Base-by-base conservation (phyloP, 1,284 basidiomycete genomes). In the Sanghuangporus weigelae region DNA sequence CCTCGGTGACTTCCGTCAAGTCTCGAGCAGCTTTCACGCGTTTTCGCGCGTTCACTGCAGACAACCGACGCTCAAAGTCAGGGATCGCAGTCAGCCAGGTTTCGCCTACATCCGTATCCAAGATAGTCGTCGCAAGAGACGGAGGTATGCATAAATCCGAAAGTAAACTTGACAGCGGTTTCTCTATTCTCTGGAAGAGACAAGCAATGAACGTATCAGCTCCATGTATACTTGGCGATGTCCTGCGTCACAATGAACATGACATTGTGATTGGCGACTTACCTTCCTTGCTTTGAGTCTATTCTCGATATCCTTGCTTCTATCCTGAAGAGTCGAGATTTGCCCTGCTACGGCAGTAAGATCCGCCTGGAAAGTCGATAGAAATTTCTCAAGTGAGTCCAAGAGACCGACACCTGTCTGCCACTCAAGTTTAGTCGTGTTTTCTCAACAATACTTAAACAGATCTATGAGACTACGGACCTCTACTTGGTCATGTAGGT, bases 291-390 rank as follows among this genome's bases (percentile, higher is more conserved):
- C 91, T 73, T 89, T 92, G 59, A 98, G 80, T 64, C 90, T 84
- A 65, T 84, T 85, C 68, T 98, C 96, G 56, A 99, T 96, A 55
- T 90, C 88, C 67, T 92, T 90, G 71, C 93, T 96, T 44, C 93
- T 84, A 66, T 86, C 83, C 73, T 99, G 96, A 26, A 99, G 81
- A 68, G 96, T 92, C 0, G 93, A 90, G 72, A 99, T 97, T 72
- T 99, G 96, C 0, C 93, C 92, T 2, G 96, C 98, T 4, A 98
- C 95, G 1, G 90, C 87, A 3, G 92, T 91, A 5, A 99, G 81
- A 75, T 99, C 96, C 68, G 84, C 89, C 75, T 98, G 95, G 71
- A 99, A 99, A 0, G 93, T 96, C 1, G 94, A 94, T 10, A 98
- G 82, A 74, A 98, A 98, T 1, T 85, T 81, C 68, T 96, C 90